phyloP scores from a whole-genome alignment of 805 yeast species.

The Yarrowia sp. region DNA sequence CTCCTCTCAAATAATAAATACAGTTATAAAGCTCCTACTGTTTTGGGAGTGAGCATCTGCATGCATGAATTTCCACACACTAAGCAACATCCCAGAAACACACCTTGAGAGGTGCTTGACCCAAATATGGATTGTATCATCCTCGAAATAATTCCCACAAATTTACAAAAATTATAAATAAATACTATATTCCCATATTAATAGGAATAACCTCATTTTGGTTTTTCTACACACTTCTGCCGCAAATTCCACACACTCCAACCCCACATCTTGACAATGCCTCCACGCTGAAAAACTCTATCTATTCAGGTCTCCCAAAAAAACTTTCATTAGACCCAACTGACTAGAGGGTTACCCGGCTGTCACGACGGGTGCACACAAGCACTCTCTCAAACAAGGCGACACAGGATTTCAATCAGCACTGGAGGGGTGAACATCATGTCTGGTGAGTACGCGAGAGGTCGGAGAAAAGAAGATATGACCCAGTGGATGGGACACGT shows the following conservation, averaged over 20 bases:
- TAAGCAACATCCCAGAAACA: too few relatives aligned
- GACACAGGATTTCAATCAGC: slow-evolving; percentile 17
- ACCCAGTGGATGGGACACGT: not conserved
- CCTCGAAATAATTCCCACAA: too few relatives aligned
- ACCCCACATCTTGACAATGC: not conserved
- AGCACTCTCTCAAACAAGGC: not conserved
- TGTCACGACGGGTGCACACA: slow-evolving; percentile 11
- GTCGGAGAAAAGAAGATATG: not conserved
- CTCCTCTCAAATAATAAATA: too few relatives aligned
- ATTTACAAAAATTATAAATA: too few relatives aligned
- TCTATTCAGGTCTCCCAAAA: not conserved
- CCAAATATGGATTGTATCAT: too few relatives aligned
- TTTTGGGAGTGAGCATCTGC: too few relatives aligned
- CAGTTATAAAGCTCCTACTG: too few relatives aligned
- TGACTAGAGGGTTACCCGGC: not conserved
- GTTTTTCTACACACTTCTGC: too few relatives aligned
- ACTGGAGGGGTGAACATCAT: slow-evolving; percentile 25
- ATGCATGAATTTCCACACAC: too few relatives aligned
- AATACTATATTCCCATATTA: too few relatives aligned
- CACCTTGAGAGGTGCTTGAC: too few relatives aligned
- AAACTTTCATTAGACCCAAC: not conserved
- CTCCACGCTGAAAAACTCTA: not conserved
- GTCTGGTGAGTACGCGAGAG: slow-evolving; percentile 17
- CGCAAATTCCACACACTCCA: not conserved
- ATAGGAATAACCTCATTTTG: too few relatives aligned